phyloP scores from a whole-genome alignment of 306 rosid species.

The Trifolium subterraneum region DNA sequence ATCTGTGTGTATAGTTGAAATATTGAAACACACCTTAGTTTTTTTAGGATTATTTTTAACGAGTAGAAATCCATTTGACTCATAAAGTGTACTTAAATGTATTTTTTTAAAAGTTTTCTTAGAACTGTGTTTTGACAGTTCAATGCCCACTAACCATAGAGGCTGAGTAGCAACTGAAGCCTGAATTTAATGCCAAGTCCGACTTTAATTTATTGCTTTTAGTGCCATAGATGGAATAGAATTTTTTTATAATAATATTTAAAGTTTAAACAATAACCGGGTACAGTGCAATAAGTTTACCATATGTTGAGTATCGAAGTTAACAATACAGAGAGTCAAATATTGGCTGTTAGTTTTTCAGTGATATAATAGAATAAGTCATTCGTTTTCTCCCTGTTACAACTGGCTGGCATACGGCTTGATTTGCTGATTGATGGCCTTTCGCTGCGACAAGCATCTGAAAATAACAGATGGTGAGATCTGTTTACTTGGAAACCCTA shows the following conservation, averaged over 20 bases:
- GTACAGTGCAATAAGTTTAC: background rate
- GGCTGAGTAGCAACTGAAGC: slow-evolving; percentile 20
- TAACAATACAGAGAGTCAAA: background rate
- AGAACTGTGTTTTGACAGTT: slow-evolving; percentile 9
- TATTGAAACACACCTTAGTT: slow-evolving; percentile 1
- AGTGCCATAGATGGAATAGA: background rate
- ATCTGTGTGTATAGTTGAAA: slow-evolving; percentile 19
- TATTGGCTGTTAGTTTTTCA: background rate
- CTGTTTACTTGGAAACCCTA: slow-evolving; percentile 8
- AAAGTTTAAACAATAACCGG: background rate
- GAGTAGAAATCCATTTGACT: slow-evolving; percentile 1
- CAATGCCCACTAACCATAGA: slow-evolving; percentile 3
- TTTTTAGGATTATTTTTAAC: slow-evolving; percentile 8
- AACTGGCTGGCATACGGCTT: background rate
- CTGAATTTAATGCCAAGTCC: slow-evolving; percentile 23
- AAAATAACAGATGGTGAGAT: slow-evolving; percentile 32
- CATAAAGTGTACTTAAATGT: background rate
- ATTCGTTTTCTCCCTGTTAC: background rate
- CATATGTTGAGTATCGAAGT: background rate
- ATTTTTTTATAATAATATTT: background rate
- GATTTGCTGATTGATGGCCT: slow-evolving; percentile 29
- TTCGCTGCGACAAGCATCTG: slow-evolving; percentile 29
- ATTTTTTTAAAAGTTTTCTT: background rate
- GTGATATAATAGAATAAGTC: slow-evolving; percentile 8
- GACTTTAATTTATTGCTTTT: slow-evolving; percentile 25